These are phyloP conservation scores for Elaeis oleifera DNA, from an alignment of 202 grass and related monocot species.

Conservation along the genomic window DNA sequence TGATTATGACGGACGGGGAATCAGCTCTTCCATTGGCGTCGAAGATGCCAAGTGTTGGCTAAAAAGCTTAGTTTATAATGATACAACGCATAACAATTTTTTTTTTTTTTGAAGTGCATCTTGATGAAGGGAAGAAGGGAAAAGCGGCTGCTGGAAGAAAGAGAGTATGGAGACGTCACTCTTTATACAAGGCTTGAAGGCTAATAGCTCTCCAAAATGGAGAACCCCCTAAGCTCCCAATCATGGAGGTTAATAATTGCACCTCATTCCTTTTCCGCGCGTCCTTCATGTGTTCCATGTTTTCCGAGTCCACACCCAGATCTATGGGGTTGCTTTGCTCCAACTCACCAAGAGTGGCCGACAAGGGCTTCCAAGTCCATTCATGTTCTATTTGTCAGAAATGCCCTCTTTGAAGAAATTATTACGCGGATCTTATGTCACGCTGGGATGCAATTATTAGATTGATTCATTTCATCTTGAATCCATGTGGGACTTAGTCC, in stretches of 20 bases:
- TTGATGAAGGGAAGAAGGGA: neutral
- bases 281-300: neutral
- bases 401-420: neutral
- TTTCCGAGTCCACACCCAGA: neutral
- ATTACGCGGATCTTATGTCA: neutral
- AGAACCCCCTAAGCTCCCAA: conserved; percentile 5
- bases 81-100: neutral
- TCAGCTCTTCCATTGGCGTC: neutral
- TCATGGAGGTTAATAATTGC: conserved; percentile 46
- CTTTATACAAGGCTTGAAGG: conserved; percentile 26
- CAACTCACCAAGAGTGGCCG: neutral
- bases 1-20: neutral
- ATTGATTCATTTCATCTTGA: too few relatives aligned
- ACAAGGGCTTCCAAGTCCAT: neutral
- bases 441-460: neutral
- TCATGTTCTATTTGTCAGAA: neutral
- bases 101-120: neutral
- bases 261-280: conserved; percentile 17
- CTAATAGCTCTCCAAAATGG: neutral
- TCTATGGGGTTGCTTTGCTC: neutral
- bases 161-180: conserved; percentile 36
- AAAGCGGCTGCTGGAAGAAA: conserved; percentile 30
- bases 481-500: too few relatives aligned
- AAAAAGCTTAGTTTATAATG: neutral
- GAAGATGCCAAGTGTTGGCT: neutral